Evolutionary conservation across 148 eudicot species (phyloP).

Genomic region (Fagopyrum esculentum): DNA sequence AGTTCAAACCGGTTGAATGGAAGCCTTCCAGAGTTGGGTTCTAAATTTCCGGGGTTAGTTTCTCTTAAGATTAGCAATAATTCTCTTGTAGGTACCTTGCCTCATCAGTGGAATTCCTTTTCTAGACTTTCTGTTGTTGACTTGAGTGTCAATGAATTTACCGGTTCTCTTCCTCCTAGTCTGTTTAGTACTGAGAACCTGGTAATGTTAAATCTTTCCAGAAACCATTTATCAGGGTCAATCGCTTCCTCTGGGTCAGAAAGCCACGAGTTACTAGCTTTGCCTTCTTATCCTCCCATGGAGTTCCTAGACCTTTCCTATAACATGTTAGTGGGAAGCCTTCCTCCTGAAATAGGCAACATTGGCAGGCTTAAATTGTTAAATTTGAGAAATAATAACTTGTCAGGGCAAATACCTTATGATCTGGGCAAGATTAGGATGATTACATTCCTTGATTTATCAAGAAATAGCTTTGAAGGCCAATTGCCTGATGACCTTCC

Average conservation of each 20-base stretch:
- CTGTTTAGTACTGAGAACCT: constrained; percentile 58
- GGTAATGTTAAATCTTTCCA: constrained; percentile 60
- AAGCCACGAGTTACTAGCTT: constrained; percentile 41
- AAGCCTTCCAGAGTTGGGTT: no score
- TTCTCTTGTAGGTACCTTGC: constrained; percentile 56
- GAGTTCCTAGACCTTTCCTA: constrained; percentile 82
- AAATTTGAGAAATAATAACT: constrained; percentile 60
- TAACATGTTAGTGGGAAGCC: constrained; percentile 50
- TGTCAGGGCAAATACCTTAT: constrained; percentile 64
- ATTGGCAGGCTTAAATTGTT: constrained; percentile 52
- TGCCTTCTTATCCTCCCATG: constrained; percentile 54
- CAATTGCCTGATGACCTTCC: constrained; percentile 64
- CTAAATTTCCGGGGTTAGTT: constrained; percentile 26
- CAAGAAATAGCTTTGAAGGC: constrained; percentile 58
- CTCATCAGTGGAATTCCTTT: constrained; percentile 39
- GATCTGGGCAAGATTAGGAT: constrained; percentile 50
- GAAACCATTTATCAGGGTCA: constrained; percentile 54
- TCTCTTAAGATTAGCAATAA: constrained; percentile 55
- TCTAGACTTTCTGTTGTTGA: constrained; percentile 48
- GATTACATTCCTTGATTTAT: constrained; percentile 68
- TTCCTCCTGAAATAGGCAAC: constrained; percentile 50
- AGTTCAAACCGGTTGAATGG: no score
- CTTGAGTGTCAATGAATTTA: constrained; percentile 64
- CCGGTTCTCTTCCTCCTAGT: constrained; percentile 65
- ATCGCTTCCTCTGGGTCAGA: constrained; percentile 58